Base-by-base conservation (phyloP, 768 basidiomycete species). In the Russula brevipes region DNA sequence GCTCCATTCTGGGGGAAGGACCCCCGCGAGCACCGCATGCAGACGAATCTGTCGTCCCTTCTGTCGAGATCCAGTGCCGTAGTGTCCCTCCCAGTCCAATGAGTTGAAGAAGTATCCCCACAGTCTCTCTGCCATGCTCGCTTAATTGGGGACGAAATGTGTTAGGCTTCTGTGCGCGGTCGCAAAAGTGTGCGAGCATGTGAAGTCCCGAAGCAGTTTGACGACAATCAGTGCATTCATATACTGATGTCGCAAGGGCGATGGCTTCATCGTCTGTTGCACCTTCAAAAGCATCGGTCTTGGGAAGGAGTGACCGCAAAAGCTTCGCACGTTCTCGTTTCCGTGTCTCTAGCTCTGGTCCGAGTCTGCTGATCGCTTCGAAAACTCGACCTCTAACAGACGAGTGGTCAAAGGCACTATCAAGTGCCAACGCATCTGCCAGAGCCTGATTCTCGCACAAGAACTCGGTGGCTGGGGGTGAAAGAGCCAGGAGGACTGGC, bases 161-260 rank as follows among this genome's bases (percentile, higher is more conserved):
- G 30, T 51, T 36, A 16, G 49, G 54, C 16, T 57, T 57, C 41
- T 33, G 55, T 31, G 33, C 47, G 17, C 54, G 47, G 11, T 50
- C 45, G 19, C 61, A 62, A 2, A 51, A 14, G 16, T 62, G 61
- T 12, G 49, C 61, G 11, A 62, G 61, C 61, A 62, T 62, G 41
- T 62, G 41, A 11, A 45, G 49, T 24, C 61, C 61, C 8, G 61
- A 57, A 33, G 33, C 5, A 9, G 54, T 16, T 5, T 44, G 7
- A 44, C 11, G 61, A 17, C 60, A 61, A 24, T 61, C 53, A 1
- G 53, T 30, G 35, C 61, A 62, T 44, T 56, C 54, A 31, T 45
- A 62, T 41, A 62, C 16, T 3, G 61, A 62, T 38, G 61, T 62
- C 14, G 61, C 61, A 30, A 62, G 54, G 39, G 41, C 4, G 14